Evolutionary conservation across 2,329 filamentous ascomycete genomes (phyloP).

Genomic region (Exophiala calicioides): DNA sequence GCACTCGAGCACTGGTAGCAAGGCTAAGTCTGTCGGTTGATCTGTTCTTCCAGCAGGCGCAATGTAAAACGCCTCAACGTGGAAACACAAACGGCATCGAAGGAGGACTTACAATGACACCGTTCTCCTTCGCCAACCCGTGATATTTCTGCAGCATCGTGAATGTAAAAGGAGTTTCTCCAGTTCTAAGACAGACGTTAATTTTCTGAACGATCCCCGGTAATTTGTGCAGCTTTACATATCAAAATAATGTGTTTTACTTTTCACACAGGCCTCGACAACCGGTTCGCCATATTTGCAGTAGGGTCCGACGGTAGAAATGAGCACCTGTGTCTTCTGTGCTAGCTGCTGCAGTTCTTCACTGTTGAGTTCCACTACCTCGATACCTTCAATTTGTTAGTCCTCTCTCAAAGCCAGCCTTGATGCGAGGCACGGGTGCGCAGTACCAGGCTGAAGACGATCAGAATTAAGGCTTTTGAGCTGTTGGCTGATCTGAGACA

Average conservation of each 20-base stretch:
- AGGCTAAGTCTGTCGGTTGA: not conserved
- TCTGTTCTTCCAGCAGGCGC: not conserved
- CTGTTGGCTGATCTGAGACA: conserved; percentile 64
- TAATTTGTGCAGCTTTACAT: too few relatives aligned
- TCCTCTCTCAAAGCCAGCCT: conserved; percentile 1
- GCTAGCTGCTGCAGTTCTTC: conserved; percentile 54
- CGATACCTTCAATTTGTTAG: not conserved
- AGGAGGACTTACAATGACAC: conserved; percentile 53
- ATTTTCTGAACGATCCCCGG: too few relatives aligned
- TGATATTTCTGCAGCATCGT: conserved; percentile 63
- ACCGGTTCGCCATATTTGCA: conserved; percentile 63
- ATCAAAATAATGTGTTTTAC: too few relatives aligned
- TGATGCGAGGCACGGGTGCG: too few relatives aligned
- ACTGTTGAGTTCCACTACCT: conserved; percentile 39
- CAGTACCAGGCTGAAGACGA: conserved; percentile 65
- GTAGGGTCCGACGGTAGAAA: conserved; percentile 63
- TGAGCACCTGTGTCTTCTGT: conserved; percentile 58
- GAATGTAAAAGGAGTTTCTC: conserved; percentile 64
- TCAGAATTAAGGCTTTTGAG: conserved; percentile 65
- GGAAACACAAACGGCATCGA: too few relatives aligned
- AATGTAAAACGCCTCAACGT: too few relatives aligned
- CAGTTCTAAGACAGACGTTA: too few relatives aligned
- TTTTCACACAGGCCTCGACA: conserved; percentile 63
- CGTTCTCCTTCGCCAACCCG: conserved; percentile 57
- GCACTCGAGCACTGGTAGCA: too few relatives aligned